phyloP scores from a whole-genome alignment of 805 yeast genomes.

The Candida awuae region DNA sequence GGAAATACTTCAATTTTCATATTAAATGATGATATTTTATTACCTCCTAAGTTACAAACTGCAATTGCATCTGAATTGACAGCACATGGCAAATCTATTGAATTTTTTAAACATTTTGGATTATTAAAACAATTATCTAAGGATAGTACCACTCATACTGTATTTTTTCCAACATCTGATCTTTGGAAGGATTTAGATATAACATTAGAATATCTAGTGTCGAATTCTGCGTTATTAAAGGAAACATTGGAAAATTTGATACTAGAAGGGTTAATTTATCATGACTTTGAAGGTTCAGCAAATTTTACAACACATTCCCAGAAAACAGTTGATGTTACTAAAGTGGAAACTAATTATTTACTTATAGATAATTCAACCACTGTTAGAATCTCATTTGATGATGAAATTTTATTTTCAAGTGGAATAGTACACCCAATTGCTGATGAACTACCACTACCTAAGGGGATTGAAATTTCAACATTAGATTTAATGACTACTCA shows the following conservation, averaged over 20 bases:
- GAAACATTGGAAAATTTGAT: conserved; percentile 49
- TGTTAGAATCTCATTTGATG: conserved; percentile 33
- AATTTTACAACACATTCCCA: conserved; percentile 14
- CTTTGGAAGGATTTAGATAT: conserved; percentile 65
- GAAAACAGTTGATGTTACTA: conserved; percentile 3
- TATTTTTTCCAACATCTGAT: conserved; percentile 67
- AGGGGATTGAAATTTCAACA: conserved; percentile 42
- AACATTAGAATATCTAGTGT: conserved; percentile 48
- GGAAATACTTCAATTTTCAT: conserved; percentile 65
- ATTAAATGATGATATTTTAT: conserved; percentile 47
- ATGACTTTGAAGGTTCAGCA: conserved; percentile 40
- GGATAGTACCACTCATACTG: conserved; percentile 53
- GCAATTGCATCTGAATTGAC: conserved; percentile 53
- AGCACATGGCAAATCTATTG: conserved; percentile 58
- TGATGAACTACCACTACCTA: conserved; percentile 49
- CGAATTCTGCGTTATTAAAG: conserved; percentile 44
- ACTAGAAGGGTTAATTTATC: conserved; percentile 56
- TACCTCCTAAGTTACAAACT: conserved; percentile 58
- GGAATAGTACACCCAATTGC: conserved; percentile 70
- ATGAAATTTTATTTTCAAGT: conserved; percentile 68
- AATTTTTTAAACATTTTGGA: conserved; percentile 44
- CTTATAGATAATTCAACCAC: conserved; percentile 16
- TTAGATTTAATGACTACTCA: conserved; percentile 50
- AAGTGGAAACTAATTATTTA: conserved; percentile 1
- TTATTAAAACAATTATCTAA: conserved; percentile 45